Evolutionary conservation across 2,329 filamentous ascomycete genomes (phyloP), one percentile per base, ranked within the genome.

Genomic region (Madurella fahalii): DNA sequence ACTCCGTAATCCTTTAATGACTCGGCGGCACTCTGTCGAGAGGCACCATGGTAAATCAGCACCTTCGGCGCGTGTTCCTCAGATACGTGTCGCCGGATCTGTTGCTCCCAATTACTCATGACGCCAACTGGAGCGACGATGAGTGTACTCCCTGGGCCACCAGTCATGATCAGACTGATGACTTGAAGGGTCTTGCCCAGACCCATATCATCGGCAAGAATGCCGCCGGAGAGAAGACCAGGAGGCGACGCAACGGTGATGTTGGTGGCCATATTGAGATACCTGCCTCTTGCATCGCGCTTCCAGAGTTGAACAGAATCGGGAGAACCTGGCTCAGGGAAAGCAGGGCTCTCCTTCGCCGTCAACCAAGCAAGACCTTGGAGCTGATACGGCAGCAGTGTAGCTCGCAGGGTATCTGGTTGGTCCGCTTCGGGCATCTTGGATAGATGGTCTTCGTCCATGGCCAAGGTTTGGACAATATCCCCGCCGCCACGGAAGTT

Each of bases 121-220:
- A 95, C 90, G 49, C 86, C 86, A 5, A 95, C 80, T 0, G 91
- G 91, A 0, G 89, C 85, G 52, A 95, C 77, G 50, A 96, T 92
- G 18, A 96, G 77, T 0, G 90, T 95, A 1, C 85, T 74, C 3
- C 83, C 84, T 2, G 74, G 67, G 0, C 73, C 72, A 5, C 77
- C 77, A 4, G 75, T 75, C 48, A 92, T 72, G 52, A 96, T 86
- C 37, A 95, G 72, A 50, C 89, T 88, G 62, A 96, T 93, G 46
- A 91, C 80, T 67, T 95, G 88, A 9, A 96, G 77, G 0, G 91
- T 96, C 73, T 95, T 95, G 20, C 91, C 91, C 5, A 96, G 72
- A 3, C 91, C 91, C 92, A 96, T 96, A 64, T 96, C 91, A 68
- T 96, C 91, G 2, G 90, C 90, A 9, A 96, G 77, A 47, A 96